Evolutionary conservation across 192 early-diverging fungal genomes (phyloP).

Genomic region (Linnemannia schmuckeri): DNA sequence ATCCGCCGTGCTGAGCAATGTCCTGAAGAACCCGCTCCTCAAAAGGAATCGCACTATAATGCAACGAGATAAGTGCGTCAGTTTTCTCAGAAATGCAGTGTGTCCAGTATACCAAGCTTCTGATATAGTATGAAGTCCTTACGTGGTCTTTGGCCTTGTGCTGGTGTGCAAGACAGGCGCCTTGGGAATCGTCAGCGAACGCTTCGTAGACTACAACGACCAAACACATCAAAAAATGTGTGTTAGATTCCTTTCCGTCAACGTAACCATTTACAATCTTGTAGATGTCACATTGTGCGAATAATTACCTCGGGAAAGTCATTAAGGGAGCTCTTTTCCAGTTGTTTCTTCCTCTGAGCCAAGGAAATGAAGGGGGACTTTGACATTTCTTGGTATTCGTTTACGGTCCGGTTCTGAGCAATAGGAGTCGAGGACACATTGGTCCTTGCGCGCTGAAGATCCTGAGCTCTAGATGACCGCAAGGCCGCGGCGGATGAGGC

Average conservation of each 20-base stretch:
- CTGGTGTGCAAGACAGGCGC: slow-evolving; percentile 26
- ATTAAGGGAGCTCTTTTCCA: slow-evolving; percentile 3
- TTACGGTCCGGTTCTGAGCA: slow-evolving; percentile 5
- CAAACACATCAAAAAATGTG: background rate
- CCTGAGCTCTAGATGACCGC: background rate
- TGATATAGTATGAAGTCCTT: background rate
- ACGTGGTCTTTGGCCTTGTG: slow-evolving; percentile 17
- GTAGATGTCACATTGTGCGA: background rate
- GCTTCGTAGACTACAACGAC: background rate
- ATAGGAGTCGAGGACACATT: slow-evolving; percentile 3
- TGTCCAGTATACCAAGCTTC: background rate
- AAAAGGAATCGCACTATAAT: background rate
- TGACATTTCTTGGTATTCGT: slow-evolving; percentile 40
- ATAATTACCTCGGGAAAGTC: background rate
- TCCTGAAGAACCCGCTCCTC: slow-evolving; percentile 17
- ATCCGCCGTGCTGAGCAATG: slow-evolving; percentile 7
- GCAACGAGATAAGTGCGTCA: background rate
- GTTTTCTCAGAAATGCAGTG: background rate
- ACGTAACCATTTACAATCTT: background rate
- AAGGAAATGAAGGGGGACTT: slow-evolving; percentile 38
- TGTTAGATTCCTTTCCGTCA: background rate
- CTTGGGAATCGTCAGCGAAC: slow-evolving; percentile 14
- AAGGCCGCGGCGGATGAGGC: background rate
- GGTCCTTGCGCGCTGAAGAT: background rate
- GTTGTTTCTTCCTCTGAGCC: slow-evolving; percentile 11